Percentiles rank a stretch among this genome's conserved stretches.
Conservation (phyloP, 2,329 filamentous ascomycete species). For the Trichoderma koningii region DNA sequence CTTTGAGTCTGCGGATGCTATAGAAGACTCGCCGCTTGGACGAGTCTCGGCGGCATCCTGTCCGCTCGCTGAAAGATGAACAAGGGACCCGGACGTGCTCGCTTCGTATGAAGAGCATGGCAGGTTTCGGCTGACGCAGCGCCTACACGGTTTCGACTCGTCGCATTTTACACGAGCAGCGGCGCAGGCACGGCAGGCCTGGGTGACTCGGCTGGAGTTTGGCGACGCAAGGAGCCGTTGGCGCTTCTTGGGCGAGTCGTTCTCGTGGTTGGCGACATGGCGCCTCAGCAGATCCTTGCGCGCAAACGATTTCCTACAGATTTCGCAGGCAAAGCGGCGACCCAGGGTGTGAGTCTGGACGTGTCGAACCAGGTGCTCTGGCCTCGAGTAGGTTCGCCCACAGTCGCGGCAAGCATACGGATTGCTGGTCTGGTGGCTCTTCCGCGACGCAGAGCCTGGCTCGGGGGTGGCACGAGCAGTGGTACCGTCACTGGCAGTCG, state of each 20-base stretch:
- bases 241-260: conserved; percentile 50
- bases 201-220: conserved; percentile 52
- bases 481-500: neutral
- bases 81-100: conserved; percentile 47
- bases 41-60: conserved; percentile 32
- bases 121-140: conserved; percentile 52
- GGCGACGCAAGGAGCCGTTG: conserved; percentile 50
- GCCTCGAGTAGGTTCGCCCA: conserved; percentile 53
- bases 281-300: conserved; percentile 57
- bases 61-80: conserved; percentile 46
- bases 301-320: conserved; percentile 57
- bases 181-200: conserved; percentile 56
- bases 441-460: conserved; percentile 21
- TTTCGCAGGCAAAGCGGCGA: conserved; percentile 51
- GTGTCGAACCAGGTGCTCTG: conserved; percentile 56
- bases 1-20: conserved; percentile 29
- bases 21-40: neutral
- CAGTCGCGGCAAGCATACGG: conserved; percentile 56
- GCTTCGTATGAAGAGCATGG: conserved; percentile 46
- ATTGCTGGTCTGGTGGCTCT: conserved; percentile 38
- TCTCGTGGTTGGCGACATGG: conserved; percentile 54
- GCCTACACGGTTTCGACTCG: conserved; percentile 56
- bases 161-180: conserved; percentile 57
- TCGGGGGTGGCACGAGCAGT: neutral
- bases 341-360: conserved; percentile 55